These are phyloP conservation scores for Piromyces sp. DNA, from an alignment of 192 early-diverging fungal genomes.

Conservation along the genomic window DNA sequence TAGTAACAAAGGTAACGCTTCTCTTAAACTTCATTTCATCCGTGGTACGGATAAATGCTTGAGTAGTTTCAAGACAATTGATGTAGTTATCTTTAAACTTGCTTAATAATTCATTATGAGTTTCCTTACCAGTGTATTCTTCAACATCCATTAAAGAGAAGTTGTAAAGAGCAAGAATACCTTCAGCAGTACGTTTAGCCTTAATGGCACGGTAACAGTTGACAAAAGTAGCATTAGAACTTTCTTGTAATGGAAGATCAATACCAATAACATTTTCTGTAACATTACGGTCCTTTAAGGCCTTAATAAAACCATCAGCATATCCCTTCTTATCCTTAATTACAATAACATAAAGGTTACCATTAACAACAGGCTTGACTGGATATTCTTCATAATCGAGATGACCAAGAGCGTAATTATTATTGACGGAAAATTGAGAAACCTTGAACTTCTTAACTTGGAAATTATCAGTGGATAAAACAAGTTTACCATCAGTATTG, in stretches of 20 bases:
- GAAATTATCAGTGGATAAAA: neutral
- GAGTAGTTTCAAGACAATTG: neutral
- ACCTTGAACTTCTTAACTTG: neutral
- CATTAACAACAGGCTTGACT: neutral
- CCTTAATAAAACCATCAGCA: neutral
- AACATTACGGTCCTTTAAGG: neutral
- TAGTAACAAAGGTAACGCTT: neutral
- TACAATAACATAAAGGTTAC: neutral
- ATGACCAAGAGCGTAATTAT: neutral
- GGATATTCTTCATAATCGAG: neutral
- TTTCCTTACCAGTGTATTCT: neutral
- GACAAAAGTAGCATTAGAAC: neutral
- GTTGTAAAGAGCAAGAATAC: neutral
- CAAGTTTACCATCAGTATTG: neutral
- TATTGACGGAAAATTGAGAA: neutral
- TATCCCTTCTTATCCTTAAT: neutral
- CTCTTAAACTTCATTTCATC: neutral
- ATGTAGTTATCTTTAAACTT: neutral
- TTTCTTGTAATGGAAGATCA: neutral
- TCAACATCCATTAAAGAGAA: neutral
- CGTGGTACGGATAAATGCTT: neutral
- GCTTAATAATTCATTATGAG: neutral
- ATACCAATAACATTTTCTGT: neutral
- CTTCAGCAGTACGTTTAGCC: neutral
- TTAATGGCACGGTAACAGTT: neutral